Evolutionary conservation across 352 stramenopile species (phyloP), one percentile per base, ranked within the genome.

Genomic region (Phytophthora citricola): DNA sequence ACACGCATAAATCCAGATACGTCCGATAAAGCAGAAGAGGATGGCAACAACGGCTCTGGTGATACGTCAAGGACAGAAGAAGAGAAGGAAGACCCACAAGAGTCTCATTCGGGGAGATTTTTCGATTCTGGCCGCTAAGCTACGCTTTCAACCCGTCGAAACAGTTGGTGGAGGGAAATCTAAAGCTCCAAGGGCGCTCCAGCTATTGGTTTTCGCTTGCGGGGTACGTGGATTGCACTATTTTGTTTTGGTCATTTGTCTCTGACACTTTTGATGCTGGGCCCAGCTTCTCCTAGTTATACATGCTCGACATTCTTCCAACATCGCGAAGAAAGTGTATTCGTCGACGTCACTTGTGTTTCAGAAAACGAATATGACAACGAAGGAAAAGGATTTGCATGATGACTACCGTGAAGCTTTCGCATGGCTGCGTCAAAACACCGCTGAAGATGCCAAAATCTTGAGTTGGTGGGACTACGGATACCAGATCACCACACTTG

Each of bases 401-500:
- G 88, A 96, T 47, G 88, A 96, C 49, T 94, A 91, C 44, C 83
- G 88, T 15, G 88, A 96, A 73, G 88, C 86, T 3, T 96, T 91
- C 66, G 62, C 65, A n/a, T 96, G 88, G 88, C 59, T 96, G 6
- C 86, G 88, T 9, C 62, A 82, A 12, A 96, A 96, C 49, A 89
- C 88, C 2, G 68, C 70, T 1, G 67, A 71, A 15, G 73, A 94
- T 44, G 85, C 86, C 0, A 90, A 84, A 60, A 79, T 96, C 26
- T 63, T 96, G 11, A 82, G 78, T 49, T 96, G 88, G 88, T 96
- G 88, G 88, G 86, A 96, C 64, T 96, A 96, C 45, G 88, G 88
- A 11, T 96, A 96, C 63, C 88, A 96, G 53, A 78, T 96, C 31
- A 89, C 88, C 10, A 85, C 80, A 6, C 64, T 94, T 11, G 85